Evolutionary conservation across 1,139 yeast species (phyloP).

Genomic region (Hansenula anomala): DNA sequence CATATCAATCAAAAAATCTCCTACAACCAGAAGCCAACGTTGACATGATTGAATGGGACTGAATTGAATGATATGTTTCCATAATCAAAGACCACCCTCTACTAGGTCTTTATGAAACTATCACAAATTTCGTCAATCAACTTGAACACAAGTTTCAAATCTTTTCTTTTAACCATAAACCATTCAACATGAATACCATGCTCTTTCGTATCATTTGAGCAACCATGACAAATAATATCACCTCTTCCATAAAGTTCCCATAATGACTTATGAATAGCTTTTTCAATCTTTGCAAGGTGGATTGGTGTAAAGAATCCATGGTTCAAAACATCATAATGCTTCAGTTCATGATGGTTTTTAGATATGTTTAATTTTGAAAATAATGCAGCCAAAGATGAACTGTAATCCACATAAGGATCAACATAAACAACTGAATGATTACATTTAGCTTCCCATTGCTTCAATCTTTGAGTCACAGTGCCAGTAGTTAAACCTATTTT

Average conservation of each 20-base stretch:
- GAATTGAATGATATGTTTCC: no score
- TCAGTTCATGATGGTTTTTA: neutral
- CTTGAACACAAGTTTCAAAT: constrained; percentile 33
- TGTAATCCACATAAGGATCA: constrained; percentile 24
- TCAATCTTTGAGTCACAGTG: constrained; percentile 36
- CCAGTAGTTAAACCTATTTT: constrained; percentile 57
- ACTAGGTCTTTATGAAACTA: no score
- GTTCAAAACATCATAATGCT: constrained; percentile 3
- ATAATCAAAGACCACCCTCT: no score
- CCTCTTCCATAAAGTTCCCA: constrained; percentile 39
- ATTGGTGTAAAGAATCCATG: constrained; percentile 32
- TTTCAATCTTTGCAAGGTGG: constrained; percentile 35
- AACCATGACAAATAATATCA: constrained; percentile 37
- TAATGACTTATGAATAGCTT: constrained; percentile 35
- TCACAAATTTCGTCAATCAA: constrained; percentile 29
- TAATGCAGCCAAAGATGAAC: neutral
- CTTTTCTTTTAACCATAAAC: constrained; percentile 48
- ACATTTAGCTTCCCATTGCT: constrained; percentile 55
- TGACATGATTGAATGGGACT: no score
- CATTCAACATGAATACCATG: constrained; percentile 49
- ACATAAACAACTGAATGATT: constrained; percentile 38
- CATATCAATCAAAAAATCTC: no score
- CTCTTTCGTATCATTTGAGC: constrained; percentile 21
- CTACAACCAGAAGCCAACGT: no score
- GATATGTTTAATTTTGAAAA: constrained; percentile 3